Evolutionary conservation across 129 eudicot genomes (phyloP), one percentile per base, ranked within the genome.

Genomic region (Tanacetum coccineum): DNA sequence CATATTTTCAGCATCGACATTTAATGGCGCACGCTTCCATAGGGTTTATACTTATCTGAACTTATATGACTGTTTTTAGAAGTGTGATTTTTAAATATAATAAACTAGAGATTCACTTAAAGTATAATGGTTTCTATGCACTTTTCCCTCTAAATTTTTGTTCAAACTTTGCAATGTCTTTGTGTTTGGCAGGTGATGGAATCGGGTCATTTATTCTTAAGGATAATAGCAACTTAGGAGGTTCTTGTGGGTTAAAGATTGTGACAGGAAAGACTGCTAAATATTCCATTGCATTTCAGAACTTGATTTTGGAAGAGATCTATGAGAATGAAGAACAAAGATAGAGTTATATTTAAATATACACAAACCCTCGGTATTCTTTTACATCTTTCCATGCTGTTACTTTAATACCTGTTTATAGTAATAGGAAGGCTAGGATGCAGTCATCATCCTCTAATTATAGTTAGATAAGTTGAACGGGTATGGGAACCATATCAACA

Each of bases 241-340:
- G 59, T 47, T 59, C 39, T 26, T 45, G 49, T 70, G 60, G 75
- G 51, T 22, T 44, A 32, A 55, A 75, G 49, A 75, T 50, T 57
- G 70, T 26, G 64, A 60, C 50, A 51, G 61, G 57, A 76, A 69
- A 62, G 70, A 18, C 48, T 62, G 80, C 80, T 52, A 76, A 69
- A 56, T 76, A 69, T 52, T 68, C 80, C 10, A 45, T 76, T 76
- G 59, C 80, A 68, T 44, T 76, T 61, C 80, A 62, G 26, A 52
- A 52, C 54, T 53, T 76, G 64, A 75, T 61, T 68, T 76, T 76
- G 75, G 80, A 69, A 69, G 70, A 61, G 39, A 42, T 68, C 4
- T 62, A 51, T 52, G 75, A 68, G 45, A 55, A 62, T 45, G 66
- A 68, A 17, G 59, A 61, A 69, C 70, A 69, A 68, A 59, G 22